phyloP scores from a whole-genome alignment of 352 stramenopile genomes.

The Globisporangium abappressorium region DNA sequence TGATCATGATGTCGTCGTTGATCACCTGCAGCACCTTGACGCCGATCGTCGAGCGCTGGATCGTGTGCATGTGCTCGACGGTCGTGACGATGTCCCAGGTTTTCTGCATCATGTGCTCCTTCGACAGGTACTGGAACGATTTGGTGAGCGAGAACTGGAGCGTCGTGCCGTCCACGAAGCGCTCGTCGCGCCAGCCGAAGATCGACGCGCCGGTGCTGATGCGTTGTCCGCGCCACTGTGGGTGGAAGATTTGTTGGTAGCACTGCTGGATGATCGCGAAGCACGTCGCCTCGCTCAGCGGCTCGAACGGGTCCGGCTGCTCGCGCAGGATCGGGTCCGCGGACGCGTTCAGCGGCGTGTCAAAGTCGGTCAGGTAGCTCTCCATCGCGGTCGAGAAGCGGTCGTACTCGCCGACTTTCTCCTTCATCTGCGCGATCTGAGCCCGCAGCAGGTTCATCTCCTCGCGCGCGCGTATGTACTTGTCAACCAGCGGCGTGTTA shows the following conservation, averaged over 20 bases:
- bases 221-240: constrained; percentile 32
- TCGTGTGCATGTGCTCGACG: constrained; percentile 47
- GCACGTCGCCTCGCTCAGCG: constrained; percentile 29
- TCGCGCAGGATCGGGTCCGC: constrained; percentile 11
- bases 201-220: constrained; percentile 43
- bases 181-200: constrained; percentile 47
- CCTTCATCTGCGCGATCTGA: constrained; percentile 34
- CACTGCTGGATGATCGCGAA: constrained; percentile 50
- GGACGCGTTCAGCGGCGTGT: constrained; percentile 11
- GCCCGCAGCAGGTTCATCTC: constrained; percentile 32
- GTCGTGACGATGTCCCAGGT: constrained; percentile 55
- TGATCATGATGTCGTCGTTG: constrained; percentile 43
- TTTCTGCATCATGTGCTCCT: constrained; percentile 38
- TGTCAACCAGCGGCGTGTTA: constrained; percentile 17
- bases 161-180: constrained; percentile 45
- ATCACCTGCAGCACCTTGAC: constrained; percentile 47
- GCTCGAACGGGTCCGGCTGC: constrained; percentile 6
- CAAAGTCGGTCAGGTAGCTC: constrained; percentile 31
- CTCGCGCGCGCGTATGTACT: constrained; percentile 29
- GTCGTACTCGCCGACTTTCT: constrained; percentile 35
- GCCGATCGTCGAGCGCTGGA: constrained; percentile 47
- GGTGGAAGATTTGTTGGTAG: constrained; percentile 49
- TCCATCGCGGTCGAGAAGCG: constrained; percentile 39
- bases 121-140: constrained; percentile 24
- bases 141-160: constrained; percentile 48